Conservation (phyloP, 257 asterid genomes). For the Oldenlandia corymbosa region DNA sequence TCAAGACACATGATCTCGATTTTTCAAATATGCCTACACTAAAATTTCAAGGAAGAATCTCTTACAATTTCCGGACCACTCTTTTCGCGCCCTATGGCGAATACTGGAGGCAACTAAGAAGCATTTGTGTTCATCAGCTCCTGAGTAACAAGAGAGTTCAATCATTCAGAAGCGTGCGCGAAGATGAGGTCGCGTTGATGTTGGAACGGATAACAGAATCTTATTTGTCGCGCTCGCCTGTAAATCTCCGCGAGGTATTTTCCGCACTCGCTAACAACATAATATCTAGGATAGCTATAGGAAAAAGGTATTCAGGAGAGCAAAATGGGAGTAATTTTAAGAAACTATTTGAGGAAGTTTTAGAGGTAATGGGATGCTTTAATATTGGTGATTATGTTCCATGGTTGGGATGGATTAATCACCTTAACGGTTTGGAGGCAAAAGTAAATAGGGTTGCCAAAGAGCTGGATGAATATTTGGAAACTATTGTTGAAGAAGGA, state of each 20-base stretch:
- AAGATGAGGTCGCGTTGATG: constrained; percentile 4
- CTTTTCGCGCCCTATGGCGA: constrained; percentile 4
- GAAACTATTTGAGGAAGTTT: neutral
- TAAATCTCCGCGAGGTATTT: neutral
- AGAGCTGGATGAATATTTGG: constrained; percentile 5
- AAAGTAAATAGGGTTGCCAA: neutral
- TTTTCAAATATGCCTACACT: neutral
- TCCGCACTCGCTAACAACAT: constrained; percentile 6
- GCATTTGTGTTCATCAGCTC: constrained; percentile 15
- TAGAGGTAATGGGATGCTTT: neutral
- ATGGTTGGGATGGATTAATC: constrained; percentile 8
- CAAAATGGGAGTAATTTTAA: constrained; percentile 1
- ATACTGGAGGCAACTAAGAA: constrained; percentile 14
- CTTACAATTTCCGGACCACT: neutral
- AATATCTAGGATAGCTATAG: constrained; percentile 3
- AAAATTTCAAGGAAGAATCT: neutral
- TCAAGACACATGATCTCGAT: neutral
- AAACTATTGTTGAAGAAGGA: constrained; percentile 3
- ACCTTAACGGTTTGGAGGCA: constrained; percentile 6
- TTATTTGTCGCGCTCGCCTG: neutral
- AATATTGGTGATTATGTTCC: constrained; percentile 6
- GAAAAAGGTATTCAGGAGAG: constrained; percentile 1
- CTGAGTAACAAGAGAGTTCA: constrained; percentile 10
- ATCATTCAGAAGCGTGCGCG: neutral
- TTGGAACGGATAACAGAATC: neutral